Percentiles rank a stretch among this genome's conserved stretches.
Evolutionary conservation across 768 basidiomycete species (phyloP).

Genomic region (Mycena galericulata): DNA sequence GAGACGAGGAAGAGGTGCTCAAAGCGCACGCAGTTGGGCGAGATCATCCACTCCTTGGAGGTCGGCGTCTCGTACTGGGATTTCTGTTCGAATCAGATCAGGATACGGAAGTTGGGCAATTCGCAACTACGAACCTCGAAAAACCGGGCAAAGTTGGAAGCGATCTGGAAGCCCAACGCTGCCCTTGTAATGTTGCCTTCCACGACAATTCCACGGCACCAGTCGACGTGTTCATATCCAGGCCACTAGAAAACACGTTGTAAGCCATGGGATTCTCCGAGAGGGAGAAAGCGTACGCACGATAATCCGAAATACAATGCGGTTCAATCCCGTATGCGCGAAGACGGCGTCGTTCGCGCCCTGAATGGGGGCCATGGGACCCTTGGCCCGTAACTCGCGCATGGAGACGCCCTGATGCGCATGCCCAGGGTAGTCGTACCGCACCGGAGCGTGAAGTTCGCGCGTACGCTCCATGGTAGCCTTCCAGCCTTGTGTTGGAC

Average conservation of each 20-base stretch:
- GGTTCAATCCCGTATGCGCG: constrained; percentile 46
- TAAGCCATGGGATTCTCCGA: neutral
- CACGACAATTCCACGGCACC: constrained; percentile 45
- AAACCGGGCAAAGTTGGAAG: constrained; percentile 51
- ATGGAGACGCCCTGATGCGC: constrained; percentile 58
- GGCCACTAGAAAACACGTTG: constrained; percentile 54
- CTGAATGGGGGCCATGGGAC: constrained; percentile 49
- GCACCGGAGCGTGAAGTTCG: constrained; percentile 44
- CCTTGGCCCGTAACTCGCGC: constrained; percentile 56
- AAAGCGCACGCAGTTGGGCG: constrained; percentile 50
- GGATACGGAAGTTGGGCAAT: neutral
- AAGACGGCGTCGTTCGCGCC: constrained; percentile 56
- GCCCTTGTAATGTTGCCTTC: constrained; percentile 53
- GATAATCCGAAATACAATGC: constrained; percentile 53
- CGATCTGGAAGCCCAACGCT: constrained; percentile 52
- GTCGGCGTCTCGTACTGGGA: constrained; percentile 40
- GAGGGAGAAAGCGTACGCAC: constrained; percentile 41
- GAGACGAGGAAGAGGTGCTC: constrained; percentile 58
- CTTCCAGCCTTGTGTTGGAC: constrained; percentile 41
- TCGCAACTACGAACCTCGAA: constrained; percentile 48
- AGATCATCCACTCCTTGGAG: constrained; percentile 48
- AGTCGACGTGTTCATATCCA: constrained; percentile 58
- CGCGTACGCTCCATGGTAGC: constrained; percentile 37
- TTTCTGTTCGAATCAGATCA: constrained; percentile 42
- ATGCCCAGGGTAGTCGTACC: constrained; percentile 58